phyloP scores from a whole-genome alignment of 2,329 filamentous ascomycete genomes.

The Alternaria gansuensis region DNA sequence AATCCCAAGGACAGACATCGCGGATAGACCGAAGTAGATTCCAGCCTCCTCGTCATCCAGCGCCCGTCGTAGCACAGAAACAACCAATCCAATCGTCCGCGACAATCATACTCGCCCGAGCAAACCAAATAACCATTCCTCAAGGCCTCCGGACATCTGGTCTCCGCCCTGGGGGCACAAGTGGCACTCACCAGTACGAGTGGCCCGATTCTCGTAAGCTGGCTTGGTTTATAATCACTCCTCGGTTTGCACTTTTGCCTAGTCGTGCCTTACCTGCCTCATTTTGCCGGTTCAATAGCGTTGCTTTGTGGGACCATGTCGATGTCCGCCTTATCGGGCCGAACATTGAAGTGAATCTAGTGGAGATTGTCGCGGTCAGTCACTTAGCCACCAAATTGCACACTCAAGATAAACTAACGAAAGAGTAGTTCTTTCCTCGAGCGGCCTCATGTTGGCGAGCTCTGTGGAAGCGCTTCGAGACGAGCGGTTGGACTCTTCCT shows the following conservation, averaged over 20 bases:
- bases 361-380: neutral
- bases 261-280: neutral
- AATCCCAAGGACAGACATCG: neutral
- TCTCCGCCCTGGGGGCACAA: neutral
- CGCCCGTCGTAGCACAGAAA: neutral
- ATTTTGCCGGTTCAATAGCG: slow-evolving; percentile 3
- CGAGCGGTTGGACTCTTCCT: neutral
- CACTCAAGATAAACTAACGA: neutral
- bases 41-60: neutral
- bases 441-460: slow-evolving; percentile 5
- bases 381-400: neutral
- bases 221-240: neutral
- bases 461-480: slow-evolving; percentile 3
- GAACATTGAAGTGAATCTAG: neutral
- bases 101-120: neutral
- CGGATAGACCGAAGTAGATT: neutral
- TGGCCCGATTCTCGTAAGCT: slow-evolving; percentile 5
- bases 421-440: slow-evolving; percentile 2
- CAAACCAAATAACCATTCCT: neutral
- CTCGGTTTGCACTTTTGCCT: neutral
- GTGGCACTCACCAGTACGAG: neutral
- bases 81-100: neutral
- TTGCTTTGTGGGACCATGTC: slow-evolving; percentile 1
- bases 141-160: slow-evolving; percentile 4
- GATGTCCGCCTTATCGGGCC: neutral